Evolutionary conservation across 2,329 filamentous ascomycete species (phyloP).

Genomic region (Microsporum audouinii): DNA sequence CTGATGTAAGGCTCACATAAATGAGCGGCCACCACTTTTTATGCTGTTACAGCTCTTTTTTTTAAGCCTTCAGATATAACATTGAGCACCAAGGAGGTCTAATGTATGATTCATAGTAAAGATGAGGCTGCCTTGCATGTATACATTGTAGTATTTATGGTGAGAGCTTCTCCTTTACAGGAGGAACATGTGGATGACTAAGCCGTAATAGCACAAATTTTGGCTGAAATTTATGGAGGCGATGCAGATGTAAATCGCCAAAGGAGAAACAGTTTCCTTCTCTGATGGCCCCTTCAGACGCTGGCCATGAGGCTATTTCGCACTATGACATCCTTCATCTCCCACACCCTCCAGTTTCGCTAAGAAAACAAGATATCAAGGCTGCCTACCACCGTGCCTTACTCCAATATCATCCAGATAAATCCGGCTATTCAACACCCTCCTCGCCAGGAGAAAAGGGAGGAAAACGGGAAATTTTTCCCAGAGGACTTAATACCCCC

Average conservation of each 20-base stretch:
- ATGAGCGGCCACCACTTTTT: not conserved
- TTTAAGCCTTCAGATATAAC: not conserved
- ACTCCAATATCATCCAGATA: conserved; percentile 48
- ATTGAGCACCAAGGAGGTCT: not conserved
- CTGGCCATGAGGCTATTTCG: conserved; percentile 16
- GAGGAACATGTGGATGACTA: not conserved
- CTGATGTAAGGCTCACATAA: not conserved
- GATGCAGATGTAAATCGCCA: not conserved
- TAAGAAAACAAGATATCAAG: conserved; percentile 38
- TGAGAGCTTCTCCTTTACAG: too few species aligned
- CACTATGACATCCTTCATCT: conserved; percentile 34
- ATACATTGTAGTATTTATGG: too few species aligned
- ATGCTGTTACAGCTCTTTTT: too few species aligned
- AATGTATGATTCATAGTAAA: too few species aligned
- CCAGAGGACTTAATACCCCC: not conserved
- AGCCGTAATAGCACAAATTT: not conserved
- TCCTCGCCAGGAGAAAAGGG: not conserved
- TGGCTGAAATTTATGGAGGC: not conserved
- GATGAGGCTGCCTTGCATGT: too few species aligned
- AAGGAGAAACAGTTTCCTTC: not conserved
- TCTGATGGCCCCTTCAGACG: not conserved
- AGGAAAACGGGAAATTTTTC: not conserved
- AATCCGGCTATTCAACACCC: conserved; percentile 8
- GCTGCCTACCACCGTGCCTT: conserved; percentile 47
- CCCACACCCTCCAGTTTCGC: conserved; percentile 17